Evolutionary conservation across 108 stramenopile genomes (phyloP), one percentile per base, ranked within the genome.

Genomic region (Fragilaria radians): DNA sequence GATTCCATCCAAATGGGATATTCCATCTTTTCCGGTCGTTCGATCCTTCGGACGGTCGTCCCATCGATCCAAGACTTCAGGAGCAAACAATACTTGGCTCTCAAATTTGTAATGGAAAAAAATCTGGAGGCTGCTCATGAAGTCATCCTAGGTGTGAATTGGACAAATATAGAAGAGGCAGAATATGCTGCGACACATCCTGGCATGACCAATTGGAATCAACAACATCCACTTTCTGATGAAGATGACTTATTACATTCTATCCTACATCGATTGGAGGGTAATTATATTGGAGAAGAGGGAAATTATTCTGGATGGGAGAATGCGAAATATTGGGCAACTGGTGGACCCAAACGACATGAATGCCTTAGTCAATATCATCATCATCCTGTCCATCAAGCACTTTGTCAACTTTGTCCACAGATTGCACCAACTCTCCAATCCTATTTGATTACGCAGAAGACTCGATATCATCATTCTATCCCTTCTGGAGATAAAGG

Each of bases 111-210:
- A 22, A 9, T 57, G 14, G 28, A 31, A 11, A 57, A 32, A 33
- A 19, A 54, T 52, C 25, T 33, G 5, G 73, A 70, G 47, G 73
- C 56, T 2, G 73, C 73, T 31, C 73, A 74, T 54, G 73, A 74
- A 49, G 58, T 74, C 5, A 11, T 74, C n/a, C 54, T 74, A 31
- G 73, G 73, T 17, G 73, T 70, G 0, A 61, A 54, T 17, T 47
- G 19, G 2, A 3, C 49, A 28, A 65, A 74, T 19, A 4, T 69
- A 0, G 52, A 70, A 26, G 48, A 28, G 2, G 73, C 73, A 26
- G 68, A 65, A 49, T 70, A 74, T 61, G 73, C 73, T 18, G 74
- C 69, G n/a, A 71, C 65, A 18, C 74, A 76, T 59, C 68, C 42
- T 23, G 65, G 71, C 14, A 52, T 66, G 48, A 71, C 74, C 18